These are phyloP conservation scores for Chlorociboria aeruginascens DNA, from an alignment of 495 filamentous ascomycete genomes.

Conservation along the genomic window DNA sequence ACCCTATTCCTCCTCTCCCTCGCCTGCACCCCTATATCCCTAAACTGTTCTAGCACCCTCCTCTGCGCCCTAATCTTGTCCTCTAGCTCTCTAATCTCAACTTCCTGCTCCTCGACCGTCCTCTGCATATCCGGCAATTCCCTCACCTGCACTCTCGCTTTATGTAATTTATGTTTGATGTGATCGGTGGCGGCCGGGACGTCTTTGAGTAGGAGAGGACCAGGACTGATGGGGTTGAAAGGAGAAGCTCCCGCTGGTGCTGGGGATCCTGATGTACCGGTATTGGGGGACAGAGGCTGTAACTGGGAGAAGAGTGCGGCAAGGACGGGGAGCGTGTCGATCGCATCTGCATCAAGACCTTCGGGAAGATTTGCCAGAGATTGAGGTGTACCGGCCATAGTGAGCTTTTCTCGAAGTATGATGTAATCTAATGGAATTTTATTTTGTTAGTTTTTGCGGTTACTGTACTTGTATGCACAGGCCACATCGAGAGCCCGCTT, in stretches of 20 bases:
- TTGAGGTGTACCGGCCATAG: slow-evolving; percentile 19
- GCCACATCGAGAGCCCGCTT: neutral
- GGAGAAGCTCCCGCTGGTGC: slow-evolving; percentile 23
- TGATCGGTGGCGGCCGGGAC: slow-evolving; percentile 60
- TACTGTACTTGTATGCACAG: neutral
- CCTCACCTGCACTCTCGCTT: slow-evolving; percentile 55
- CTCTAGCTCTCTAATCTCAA: slow-evolving; percentile 67
- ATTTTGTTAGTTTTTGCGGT: neutral
- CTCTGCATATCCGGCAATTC: slow-evolving; percentile 63
- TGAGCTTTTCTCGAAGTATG: too few relatives aligned
- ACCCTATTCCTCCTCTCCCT: slow-evolving; percentile 13
- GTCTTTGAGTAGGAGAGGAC: slow-evolving; percentile 43
- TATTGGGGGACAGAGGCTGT: slow-evolving; percentile 13
- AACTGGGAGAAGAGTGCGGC: slow-evolving; percentile 66
- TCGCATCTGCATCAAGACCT: slow-evolving; percentile 46
- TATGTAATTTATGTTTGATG: slow-evolving; percentile 69
- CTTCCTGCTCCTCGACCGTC: slow-evolving; percentile 63
- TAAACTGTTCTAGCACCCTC: slow-evolving; percentile 34
- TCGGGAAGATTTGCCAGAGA: slow-evolving; percentile 26
- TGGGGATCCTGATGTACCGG: slow-evolving; percentile 13
- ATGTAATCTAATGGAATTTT: neutral
- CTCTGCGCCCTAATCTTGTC: slow-evolving; percentile 48
- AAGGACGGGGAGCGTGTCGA: slow-evolving; percentile 79
- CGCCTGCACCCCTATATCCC: slow-evolving; percentile 28
- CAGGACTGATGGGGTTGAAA: slow-evolving; percentile 14